These are phyloP conservation scores for Ulvella scutata DNA, from an alignment of 139 green algal species.

Conservation along the genomic window DNA sequence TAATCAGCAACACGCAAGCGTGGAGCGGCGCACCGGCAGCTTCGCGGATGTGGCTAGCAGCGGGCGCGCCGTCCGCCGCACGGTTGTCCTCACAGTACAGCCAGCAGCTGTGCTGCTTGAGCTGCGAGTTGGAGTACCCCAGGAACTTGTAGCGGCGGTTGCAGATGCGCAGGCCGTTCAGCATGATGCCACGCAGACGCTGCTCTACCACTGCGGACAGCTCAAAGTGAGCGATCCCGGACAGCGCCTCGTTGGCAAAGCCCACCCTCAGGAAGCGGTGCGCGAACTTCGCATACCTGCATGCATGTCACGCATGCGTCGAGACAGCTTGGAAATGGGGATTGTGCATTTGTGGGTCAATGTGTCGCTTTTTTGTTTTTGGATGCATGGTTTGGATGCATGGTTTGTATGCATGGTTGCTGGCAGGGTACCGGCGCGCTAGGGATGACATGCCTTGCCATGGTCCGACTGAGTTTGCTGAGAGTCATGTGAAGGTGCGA, in stretches of 20 bases:
- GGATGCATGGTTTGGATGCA: too few relatives aligned
- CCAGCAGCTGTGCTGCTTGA: slow-evolving; percentile 7
- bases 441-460: too few relatives aligned
- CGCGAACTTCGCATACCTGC: not conserved
- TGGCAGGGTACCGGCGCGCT: too few relatives aligned
- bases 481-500: too few relatives aligned
- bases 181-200: not conserved
- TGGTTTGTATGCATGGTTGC: too few relatives aligned
- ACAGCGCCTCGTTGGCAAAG: not conserved
- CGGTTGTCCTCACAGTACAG: not conserved
- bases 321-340: too few relatives aligned
- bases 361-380: too few relatives aligned
- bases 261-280: not conserved
- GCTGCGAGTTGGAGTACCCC: slow-evolving; percentile 18
- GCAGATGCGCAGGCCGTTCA: not conserved
- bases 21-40: not conserved
- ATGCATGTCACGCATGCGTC: too few relatives aligned
- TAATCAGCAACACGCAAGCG: too few relatives aligned
- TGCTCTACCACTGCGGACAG: not conserved
- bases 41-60: not conserved
- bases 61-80: not conserved
- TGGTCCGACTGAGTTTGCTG: too few relatives aligned
- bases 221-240: not conserved
- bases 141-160: slow-evolving; percentile 6
- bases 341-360: too few relatives aligned